These are phyloP conservation scores for Sugiyamaella neomexicana DNA, from an alignment of 1,139 yeast genomes.

Conservation along the genomic window DNA sequence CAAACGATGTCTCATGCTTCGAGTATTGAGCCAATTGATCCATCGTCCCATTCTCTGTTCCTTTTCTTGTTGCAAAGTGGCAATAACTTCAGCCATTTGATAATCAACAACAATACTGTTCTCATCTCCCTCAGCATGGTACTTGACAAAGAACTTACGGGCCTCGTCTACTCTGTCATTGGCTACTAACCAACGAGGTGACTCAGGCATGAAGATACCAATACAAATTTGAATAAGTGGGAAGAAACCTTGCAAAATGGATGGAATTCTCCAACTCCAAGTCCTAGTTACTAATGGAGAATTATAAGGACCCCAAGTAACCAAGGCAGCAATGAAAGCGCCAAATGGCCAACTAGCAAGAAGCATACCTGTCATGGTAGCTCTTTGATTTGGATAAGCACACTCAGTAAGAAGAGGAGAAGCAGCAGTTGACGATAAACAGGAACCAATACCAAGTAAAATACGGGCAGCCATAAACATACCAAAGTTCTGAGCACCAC, in stretches of 20 bases:
- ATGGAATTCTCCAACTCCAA: conserved; percentile 49
- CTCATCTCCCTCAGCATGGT: conserved; percentile 31
- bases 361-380: conserved; percentile 35
- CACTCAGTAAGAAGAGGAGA: conserved; percentile 27
- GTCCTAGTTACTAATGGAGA: conserved; percentile 27
- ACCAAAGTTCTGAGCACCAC: conserved; percentile 43
- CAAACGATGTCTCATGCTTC: conserved; percentile 37
- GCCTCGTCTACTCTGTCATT: conserved; percentile 50
- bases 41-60: conserved; percentile 19
- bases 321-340: conserved; percentile 50
- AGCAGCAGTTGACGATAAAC: conserved; percentile 27
- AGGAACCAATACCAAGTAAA: conserved; percentile 30
- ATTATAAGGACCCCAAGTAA: conserved; percentile 44
- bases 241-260: conserved; percentile 45
- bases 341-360: conserved; percentile 50
- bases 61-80: conserved; percentile 22
- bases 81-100: conserved; percentile 20
- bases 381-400: conserved; percentile 28
- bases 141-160: conserved; percentile 33
- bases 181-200: conserved; percentile 63
- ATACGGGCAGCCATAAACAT: conserved; percentile 29
- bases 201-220: conserved; percentile 62
- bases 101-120: conserved; percentile 24
- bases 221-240: conserved; percentile 53
- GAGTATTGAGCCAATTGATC: conserved; percentile 24